Conservation (phyloP, 148 eudicot species). For the Silene uniflora region DNA sequence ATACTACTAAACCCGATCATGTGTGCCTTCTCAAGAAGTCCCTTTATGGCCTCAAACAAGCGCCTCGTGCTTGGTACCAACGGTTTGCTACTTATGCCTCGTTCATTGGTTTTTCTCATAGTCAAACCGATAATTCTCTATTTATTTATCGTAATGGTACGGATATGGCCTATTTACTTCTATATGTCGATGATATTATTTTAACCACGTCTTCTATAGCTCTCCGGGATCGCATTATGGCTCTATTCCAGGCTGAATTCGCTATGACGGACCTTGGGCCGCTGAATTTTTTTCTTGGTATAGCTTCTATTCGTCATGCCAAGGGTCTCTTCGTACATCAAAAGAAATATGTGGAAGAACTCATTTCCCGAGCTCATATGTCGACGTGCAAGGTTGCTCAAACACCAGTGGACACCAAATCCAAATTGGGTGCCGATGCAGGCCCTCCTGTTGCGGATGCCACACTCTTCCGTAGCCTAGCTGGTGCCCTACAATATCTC, state of each 20-base stretch:
- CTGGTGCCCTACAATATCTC: no score
- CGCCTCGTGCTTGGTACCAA: no score
- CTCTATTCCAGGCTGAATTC: not conserved
- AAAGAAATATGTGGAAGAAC: not conserved
- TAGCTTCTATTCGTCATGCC: not conserved
- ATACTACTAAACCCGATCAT: not conserved
- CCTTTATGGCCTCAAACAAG: not conserved
- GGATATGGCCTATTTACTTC: no score
- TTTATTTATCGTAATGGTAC: no score
- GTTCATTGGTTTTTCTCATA: no score
- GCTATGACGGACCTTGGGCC: no score
- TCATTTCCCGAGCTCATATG: not conserved
- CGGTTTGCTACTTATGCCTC: no score
- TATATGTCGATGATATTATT: no score
- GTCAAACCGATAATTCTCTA: no score
- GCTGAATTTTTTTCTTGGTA: not conserved
- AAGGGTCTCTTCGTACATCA: not conserved
- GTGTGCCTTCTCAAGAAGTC: not conserved
- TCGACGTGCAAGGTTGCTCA: not conserved
- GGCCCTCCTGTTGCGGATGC: not conserved
- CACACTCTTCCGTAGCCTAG: no score
- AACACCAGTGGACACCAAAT: not conserved
- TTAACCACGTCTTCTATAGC: not conserved
- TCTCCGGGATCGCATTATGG: not conserved
- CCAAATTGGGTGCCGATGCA: not conserved